Evolutionary conservation across 768 basidiomycete species (phyloP), one percentile per base, ranked within the genome.

Genomic region (Tremella fuciformis): DNA sequence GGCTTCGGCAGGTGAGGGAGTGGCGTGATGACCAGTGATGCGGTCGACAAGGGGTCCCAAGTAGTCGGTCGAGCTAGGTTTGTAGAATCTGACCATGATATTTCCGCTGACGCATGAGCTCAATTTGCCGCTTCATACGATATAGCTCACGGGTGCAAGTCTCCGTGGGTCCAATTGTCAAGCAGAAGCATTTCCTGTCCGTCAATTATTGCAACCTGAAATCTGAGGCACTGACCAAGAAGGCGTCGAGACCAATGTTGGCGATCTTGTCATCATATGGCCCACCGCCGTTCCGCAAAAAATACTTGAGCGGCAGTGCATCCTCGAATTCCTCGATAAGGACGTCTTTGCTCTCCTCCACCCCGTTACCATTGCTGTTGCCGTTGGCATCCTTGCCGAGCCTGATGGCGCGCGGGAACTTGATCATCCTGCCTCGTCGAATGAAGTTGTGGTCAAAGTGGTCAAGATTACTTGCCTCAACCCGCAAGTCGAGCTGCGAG

Each of bases 21-120:
- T 18, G n/a, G n/a, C n/a, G 63, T 51, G 54, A 49, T 64, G 19
- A 67, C 39, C 15, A 55, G 52, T 11, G 52, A 37, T 2, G 16
- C 42, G 42, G 72, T 53, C 40, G 2, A 46, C 15, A 16, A 49
- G 22, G 64, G 83, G 84, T 62, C 80, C 78, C 41, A 90, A 76
- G 47, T 89, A 79, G 66, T 84, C 81, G 44, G 80, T 77, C 0
- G 89, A 87, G 0, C 84, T 83, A 8, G 87, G 84, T 74, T 88
- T 89, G 71, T 85, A 87, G 80, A 98, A 98, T 74, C 94, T 96
- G 80, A 99, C 85, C 86, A 96, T 89, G 77, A 97, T 93, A 75
- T 98, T 98, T 26, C 94, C 94, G 2, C 75, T 76, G 58, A 8
- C 21, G 39, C 15, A 41, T 48, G 9, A 49, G 42, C 13, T 29